Percentiles rank a stretch among this genome's conserved stretches.
These are phyloP conservation scores for Amaranthus palmeri DNA, from an alignment of 148 eudicot genomes.

Conservation along the genomic window DNA sequence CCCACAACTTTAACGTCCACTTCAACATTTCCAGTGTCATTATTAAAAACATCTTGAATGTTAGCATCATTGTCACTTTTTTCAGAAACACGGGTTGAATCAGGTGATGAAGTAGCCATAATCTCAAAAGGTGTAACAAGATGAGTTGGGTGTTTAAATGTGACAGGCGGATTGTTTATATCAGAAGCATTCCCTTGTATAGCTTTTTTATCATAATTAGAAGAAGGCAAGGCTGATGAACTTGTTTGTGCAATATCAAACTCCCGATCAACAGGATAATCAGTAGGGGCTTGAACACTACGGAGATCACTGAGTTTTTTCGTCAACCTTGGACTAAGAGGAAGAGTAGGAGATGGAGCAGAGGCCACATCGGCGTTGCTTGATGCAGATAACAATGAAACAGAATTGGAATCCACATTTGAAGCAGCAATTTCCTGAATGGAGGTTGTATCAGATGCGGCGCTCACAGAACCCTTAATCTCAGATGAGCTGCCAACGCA, in stretches of 20 bases:
- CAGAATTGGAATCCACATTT: conserved; percentile 40
- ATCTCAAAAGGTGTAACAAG: conserved; percentile 89
- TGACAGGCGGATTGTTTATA: conserved; percentile 39
- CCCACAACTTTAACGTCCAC: conserved; percentile 85
- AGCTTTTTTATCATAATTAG: conserved; percentile 48
- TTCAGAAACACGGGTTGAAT: conserved; percentile 41
- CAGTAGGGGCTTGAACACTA: conserved; percentile 50
- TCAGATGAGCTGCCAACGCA: conserved; percentile 37
- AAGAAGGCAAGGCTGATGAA: conserved; percentile 40
- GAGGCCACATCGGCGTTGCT: conserved; percentile 40
- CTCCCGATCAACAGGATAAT: conserved; percentile 66
- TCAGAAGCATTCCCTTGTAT: conserved; percentile 47
- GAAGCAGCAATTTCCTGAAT: conserved; percentile 32
- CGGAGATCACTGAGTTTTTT: conserved; percentile 41
- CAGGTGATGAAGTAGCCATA: conserved; percentile 75
- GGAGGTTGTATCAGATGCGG: conserved; percentile 37
- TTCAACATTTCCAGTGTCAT: conserved; percentile 51
- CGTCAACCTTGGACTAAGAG: conserved; percentile 63
- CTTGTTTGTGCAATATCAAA: conserved; percentile 46
- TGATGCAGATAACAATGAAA: conserved; percentile 36
- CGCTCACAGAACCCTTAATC: conserved; percentile 34
- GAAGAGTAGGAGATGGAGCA: conserved; percentile 52
- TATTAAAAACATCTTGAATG: conserved; percentile 55
- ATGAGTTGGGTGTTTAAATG: conserved; percentile 94
- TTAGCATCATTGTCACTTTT: conserved; percentile 49